These are phyloP conservation scores for Nannochloropsis granulata DNA, from an alignment of 108 stramenopile species.

Conservation along the genomic window DNA sequence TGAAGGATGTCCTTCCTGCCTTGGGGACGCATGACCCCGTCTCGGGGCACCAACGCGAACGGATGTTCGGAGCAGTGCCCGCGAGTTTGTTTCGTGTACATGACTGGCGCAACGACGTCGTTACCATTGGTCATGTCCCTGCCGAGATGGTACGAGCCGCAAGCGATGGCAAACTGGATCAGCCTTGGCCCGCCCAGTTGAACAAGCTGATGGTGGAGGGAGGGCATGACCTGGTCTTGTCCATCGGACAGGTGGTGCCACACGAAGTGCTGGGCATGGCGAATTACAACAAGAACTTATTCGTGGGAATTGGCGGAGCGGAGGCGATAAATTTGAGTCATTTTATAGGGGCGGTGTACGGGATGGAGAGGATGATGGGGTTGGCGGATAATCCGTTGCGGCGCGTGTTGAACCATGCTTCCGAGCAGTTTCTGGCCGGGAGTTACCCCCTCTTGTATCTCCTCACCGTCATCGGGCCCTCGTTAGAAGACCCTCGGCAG, in stretches of 20 bases:
- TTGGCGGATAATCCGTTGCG: slow-evolving; percentile 69
- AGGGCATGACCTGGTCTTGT: slow-evolving; percentile 52
- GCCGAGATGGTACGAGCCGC: slow-evolving; percentile 52
- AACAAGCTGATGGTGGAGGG: slow-evolving; percentile 74
- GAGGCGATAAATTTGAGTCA: slow-evolving; percentile 69
- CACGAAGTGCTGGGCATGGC: slow-evolving; percentile 95
- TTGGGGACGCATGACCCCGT: slow-evolving; percentile 83
- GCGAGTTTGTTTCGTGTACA: slow-evolving; percentile 59
- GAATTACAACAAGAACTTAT: slow-evolving; percentile 72
- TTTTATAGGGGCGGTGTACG: slow-evolving; percentile 89
- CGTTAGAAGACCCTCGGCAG: slow-evolving; percentile 38
- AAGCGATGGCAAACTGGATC: slow-evolving; percentile 45
- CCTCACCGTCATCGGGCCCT: slow-evolving; percentile 60
- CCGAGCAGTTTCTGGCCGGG: slow-evolving; percentile 41
- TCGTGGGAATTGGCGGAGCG: slow-evolving; percentile 68
- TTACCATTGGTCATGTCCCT: slow-evolving; percentile 74
- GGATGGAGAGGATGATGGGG: slow-evolving; percentile 92
- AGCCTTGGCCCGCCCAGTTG: slow-evolving; percentile 80
- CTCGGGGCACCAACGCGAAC: slow-evolving; percentile 54
- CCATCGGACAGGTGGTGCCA: slow-evolving; percentile 76
- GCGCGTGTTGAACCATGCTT: slow-evolving; percentile 66
- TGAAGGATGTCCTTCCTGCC: slow-evolving; percentile 64
- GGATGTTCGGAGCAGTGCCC: slow-evolving; percentile 63
- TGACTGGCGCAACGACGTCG: slow-evolving; percentile 85
- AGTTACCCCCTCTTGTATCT: slow-evolving; percentile 64